Evolutionary conservation across 768 basidiomycete species (phyloP).

Genomic region (Tylopilus intermedius): DNA sequence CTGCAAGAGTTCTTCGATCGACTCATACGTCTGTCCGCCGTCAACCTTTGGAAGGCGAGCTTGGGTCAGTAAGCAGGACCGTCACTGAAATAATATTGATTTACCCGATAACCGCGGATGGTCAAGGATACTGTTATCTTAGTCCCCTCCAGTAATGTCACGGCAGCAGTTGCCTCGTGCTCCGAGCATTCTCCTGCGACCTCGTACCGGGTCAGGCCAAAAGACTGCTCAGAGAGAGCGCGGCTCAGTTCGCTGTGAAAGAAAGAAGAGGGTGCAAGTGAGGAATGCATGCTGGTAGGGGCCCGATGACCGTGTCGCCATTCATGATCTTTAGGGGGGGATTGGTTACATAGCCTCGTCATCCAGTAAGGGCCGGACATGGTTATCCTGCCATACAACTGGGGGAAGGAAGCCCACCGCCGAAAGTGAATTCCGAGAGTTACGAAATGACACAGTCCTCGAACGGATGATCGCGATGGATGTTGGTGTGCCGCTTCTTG

Average conservation of each 20-base stretch:
- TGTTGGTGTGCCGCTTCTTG: constrained; percentile 13
- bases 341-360: constrained; percentile 26
- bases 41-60: constrained; percentile 21
- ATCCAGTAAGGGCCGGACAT: constrained; percentile 28
- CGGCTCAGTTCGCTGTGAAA: constrained; percentile 46
- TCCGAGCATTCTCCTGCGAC: constrained; percentile 34
- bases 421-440: constrained; percentile 13
- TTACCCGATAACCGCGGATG: constrained; percentile 53
- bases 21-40: constrained; percentile 43
- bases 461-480: constrained; percentile 19
- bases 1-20: constrained; percentile 53
- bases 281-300: constrained; percentile 16
- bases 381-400: constrained; percentile 9
- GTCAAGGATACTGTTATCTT: constrained; percentile 45
- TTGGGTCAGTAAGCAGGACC: constrained; percentile 8
- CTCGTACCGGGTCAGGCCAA: constrained; percentile 47
- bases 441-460: constrained; percentile 11
- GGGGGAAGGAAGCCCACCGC: constrained; percentile 12
- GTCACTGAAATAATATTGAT: constrained; percentile 7
- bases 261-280: constrained; percentile 20
- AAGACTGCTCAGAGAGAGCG: constrained; percentile 55
- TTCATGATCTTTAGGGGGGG: constrained; percentile 11
- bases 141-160: constrained; percentile 55
- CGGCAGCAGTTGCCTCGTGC: constrained; percentile 47
- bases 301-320: constrained; percentile 13